Base-by-base conservation (phyloP, 768 basidiomycete genomes). In the Phallus indusiatus region DNA sequence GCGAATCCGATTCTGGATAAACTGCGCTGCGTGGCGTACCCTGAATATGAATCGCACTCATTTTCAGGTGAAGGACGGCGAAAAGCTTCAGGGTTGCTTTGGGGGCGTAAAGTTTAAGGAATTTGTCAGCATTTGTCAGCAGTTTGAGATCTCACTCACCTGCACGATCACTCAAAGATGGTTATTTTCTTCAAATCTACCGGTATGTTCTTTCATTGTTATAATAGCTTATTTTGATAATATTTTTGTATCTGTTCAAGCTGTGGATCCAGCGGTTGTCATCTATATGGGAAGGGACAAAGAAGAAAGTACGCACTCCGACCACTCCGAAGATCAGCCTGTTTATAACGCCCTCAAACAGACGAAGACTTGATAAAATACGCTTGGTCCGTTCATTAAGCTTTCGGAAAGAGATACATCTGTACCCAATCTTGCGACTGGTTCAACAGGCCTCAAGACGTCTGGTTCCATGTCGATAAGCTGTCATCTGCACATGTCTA, bases 381-480 rank as follows among this genome's bases (percentile, higher is more conserved):
- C 66, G 94, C 88, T 7, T 88, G 86, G 55, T 56, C 20, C 17
- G 36, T 22, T 18, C 33, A 24, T n/a, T 37, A 9, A 36, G 10
- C 36, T 42, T 7, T 42, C 8, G 34, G n/a, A 36, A 54, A 11
- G 10, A 28, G 20, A 28, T 36, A 56, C 7, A 14, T 42, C n/a
- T 42, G 42, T 55, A 51, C 33, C 20, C 42, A 12, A 42, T 14
- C 3, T 14, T 42, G 4, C 42, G 42, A 42, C n/a, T 42, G 42
- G 42, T 42, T 42, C 37, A 21, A 18, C 21, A 56, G 55, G 86
- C 86, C 88, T 8, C 83, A 87, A 70, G 90, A 92, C 61, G 73
- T 91, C 55, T 91, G 90, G 91, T 96, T 98, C 64, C 96, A 98
- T 71, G 96, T 99, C 62, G 96, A 98, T 76, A 95, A 94, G 70